Base-by-base conservation (phyloP, 768 basidiomycete genomes). In the Boletus sp. region DNA sequence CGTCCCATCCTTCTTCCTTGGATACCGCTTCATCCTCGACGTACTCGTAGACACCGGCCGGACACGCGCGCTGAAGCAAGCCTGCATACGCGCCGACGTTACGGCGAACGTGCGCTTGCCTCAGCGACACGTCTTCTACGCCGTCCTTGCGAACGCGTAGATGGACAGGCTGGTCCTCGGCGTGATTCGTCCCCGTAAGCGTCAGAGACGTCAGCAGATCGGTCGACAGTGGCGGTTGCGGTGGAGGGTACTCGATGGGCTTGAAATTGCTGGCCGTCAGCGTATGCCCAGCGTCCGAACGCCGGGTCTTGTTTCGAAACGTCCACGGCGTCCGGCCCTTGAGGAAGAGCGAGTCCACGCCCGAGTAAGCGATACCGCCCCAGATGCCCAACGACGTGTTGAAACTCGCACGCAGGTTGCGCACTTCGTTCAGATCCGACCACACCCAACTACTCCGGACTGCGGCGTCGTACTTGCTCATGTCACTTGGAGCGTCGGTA, bases 21-120 rank as follows among this genome's bases (percentile, higher is more conserved):
- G 72, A 73, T 21, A 75, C 56, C n/a, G 67, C 76, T 57, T 87
- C 85, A 15, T 79, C 85, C 30, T 90, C 82, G 4, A 95, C 86
- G 65, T 98, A 99, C 74, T 99, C 96, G 69, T 99, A 99, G 39
- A 98, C 96, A 5, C 85, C 91, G 0, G 96, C 96, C 1, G 96
- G 96, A 70, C 96, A 99, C 6, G 88, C 96, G 6, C 84, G 78
- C 1, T 87, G 88, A n/a, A 99, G 77, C 27, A 98, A 70, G 7
- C 93, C 93, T 0, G 90, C 96, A 67, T 85, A 99, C 61, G 90
- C 83, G 44, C 77, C 77, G 0, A 85, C 79, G 69, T 98, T 98
- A 37, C 73, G 73, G 53, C 79, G 68, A 6, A 96, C 91, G 66
- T 98, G 96, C 25, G 80, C 75, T 44, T 73, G 72, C 46, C 83